Evolutionary conservation across 129 eudicot genomes (phyloP).

Genomic region (Centaurea solstitialis): DNA sequence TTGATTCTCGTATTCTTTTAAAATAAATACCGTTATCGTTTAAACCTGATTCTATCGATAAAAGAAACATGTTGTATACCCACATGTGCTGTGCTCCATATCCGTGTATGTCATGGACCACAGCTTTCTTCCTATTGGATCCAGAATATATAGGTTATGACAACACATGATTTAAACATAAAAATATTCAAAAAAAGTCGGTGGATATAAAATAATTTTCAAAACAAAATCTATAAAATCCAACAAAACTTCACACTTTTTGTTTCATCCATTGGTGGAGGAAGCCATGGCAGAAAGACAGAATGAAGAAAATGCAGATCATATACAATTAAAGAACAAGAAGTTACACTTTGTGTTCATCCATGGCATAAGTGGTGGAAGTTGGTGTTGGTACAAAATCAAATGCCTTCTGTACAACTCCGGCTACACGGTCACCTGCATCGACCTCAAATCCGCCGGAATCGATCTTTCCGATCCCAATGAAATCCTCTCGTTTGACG

Average conservation of each 20-base stretch:
- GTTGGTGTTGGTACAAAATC: constrained; percentile 85
- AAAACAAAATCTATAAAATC: neutral
- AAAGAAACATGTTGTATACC: neutral
- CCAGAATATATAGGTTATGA: neutral
- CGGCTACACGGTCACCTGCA: constrained; percentile 57
- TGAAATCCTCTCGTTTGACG: constrained; percentile 44
- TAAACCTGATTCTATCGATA: neutral
- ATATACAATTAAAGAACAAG: neutral
- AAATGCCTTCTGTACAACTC: constrained; percentile 53
- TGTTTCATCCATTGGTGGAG: neutral
- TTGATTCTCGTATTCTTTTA: too few species aligned
- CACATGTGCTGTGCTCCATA: neutral
- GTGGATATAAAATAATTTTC: neutral
- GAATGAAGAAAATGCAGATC: neutral
- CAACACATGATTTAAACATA: neutral
- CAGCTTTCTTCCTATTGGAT: neutral
- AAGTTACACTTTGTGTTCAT: constrained; percentile 66
- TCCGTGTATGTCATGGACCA: neutral
- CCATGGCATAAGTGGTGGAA: constrained; percentile 66
- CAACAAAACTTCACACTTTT: neutral
- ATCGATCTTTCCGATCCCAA: constrained; percentile 56
- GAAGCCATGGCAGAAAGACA: neutral
- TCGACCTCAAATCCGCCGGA: constrained; percentile 67
- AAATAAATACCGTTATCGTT: too few species aligned
- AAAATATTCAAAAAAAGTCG: neutral